phyloP scores from a whole-genome alignment of 768 basidiomycete species.

The Leccinum olivaceopallidum region DNA sequence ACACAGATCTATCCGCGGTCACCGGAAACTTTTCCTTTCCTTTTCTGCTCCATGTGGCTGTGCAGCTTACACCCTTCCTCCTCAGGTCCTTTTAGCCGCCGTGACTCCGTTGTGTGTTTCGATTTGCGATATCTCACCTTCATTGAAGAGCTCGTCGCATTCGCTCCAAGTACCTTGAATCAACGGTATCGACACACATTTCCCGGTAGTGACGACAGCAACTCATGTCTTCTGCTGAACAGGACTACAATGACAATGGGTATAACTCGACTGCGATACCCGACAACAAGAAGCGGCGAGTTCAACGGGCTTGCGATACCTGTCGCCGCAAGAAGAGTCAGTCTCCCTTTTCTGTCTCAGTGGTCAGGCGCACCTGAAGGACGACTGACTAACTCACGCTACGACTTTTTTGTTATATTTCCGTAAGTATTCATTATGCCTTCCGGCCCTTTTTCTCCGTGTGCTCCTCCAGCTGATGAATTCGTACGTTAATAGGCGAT shows the following conservation, averaged over 20 bases:
- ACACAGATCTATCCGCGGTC: neutral
- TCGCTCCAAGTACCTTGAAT: neutral
- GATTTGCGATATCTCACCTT: neutral
- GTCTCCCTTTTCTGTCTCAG: constrained; percentile 20
- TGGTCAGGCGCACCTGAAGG: neutral
- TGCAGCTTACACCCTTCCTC: neutral
- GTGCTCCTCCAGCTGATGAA: neutral
- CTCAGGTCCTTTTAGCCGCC: neutral
- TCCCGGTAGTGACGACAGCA: neutral
- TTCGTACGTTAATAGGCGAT: constrained; percentile 43
- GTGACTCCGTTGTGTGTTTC: neutral
- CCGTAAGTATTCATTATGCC: constrained; percentile 14
- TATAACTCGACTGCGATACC: constrained; percentile 24
- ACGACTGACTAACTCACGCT: neutral
- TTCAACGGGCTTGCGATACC: constrained; percentile 80
- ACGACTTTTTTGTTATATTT: neutral
- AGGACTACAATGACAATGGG: constrained; percentile 55
- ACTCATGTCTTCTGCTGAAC: constrained; percentile 57
- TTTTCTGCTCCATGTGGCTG: neutral
- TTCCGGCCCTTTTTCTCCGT: neutral
- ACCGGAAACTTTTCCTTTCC: neutral
- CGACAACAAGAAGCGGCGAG: constrained; percentile 63
- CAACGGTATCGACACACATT: neutral
- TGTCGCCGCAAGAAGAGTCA: constrained; percentile 84
- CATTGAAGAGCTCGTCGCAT: too few species aligned